Base-by-base conservation (phyloP, 1,139 yeast genomes). In the Kodamaea derodonti region DNA sequence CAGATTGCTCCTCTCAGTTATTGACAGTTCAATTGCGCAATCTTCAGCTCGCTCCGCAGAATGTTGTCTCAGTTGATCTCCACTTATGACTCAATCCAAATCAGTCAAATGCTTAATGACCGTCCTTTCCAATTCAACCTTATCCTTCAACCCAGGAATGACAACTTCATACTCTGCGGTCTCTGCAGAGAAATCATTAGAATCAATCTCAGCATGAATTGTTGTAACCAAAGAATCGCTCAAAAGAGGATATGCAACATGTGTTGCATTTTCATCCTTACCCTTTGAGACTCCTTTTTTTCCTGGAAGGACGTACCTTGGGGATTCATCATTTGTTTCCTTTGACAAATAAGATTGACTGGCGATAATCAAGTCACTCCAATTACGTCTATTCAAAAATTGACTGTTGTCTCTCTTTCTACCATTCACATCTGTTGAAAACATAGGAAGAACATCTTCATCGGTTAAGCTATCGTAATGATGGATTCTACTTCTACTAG, bases 401-500 rank as follows among this genome's bases (percentile, higher is more conserved):
- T 78, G 74, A 27, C 66, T 58, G 53, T 82, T 80, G 11, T 59
- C 60, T 39, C 95, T 66, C 4, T 44, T 41, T 0, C 60, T 35
- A 3, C 84, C 88, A 47, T 82, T 75, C 1, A 81, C 79, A 36
- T 86, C 85, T 22, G 58, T 54, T 6, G 63, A 51, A 57, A 90
- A 90, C 10, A 90, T 51, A 1, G 85, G 84, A 16, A 88, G 77
- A 58, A 84, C 73, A 48, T 87, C 95, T 56, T 90, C 97, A 43
- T 80, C 84, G 3, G 92, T 80, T 33, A 68, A 58, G 27, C 52
- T 54, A 48, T 75, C 81, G 46, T 78, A 82, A 43, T 72, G 80
- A 56, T 88, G 97, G 26, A 78, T 64, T 36, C 73, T 75, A 31
- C 86, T 74, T 49, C 95, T 71, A 47, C 70, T 76, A 56, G 81